Evolutionary conservation across 2,329 filamentous ascomycete genomes (phyloP), one percentile per base, ranked within the genome.

Genomic region (Stromatinia cepivora): DNA sequence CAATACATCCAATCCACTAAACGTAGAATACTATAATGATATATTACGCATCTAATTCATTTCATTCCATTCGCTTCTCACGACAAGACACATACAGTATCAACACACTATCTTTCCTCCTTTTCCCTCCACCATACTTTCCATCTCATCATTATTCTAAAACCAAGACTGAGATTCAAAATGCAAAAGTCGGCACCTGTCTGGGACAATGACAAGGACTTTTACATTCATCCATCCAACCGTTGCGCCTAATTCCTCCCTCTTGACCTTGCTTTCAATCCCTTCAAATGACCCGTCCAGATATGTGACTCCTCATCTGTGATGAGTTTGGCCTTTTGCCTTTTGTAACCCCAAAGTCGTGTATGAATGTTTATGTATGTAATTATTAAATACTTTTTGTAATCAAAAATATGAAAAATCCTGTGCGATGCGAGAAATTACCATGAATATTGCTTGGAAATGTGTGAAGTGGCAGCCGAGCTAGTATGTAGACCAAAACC

Each of bases 131-230:
- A 4, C n/a, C 22, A 52, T 36, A 39, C 20, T 11, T 20, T 11
- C 31, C 61, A 52, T 63, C 34, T 25, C n/a, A 22, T 52, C 61
- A 39, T 52, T n/a, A 62, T 48, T 48, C 28, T 25, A 17, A 50
- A n/a, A 46, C 9, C 28, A 62, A 34, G 11, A 9, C 3, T 22
- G 20, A 52, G 4, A 28, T 52, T 22, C 34, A 25, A 25, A 45
- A 63, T 39, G 22, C 61, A 42, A 52, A 10, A 57, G 20, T n/a
- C 4, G n/a, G 22, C 31, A 7, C 6, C 25, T 52, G 17, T 63
- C 34, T n/a, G 36, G 58, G 34, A 52, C 15, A 52, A 52, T 34
- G 28, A 39, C 34, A 52, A 25, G 13, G 31, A 52, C 61, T 63
- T 52, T 63, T 63, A n/a, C 31, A 15, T 22, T 31, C 31, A 39